Conservation (phyloP, 2,329 filamentous ascomycete genomes). For the Ophiostoma novo-ulmi region DNA sequence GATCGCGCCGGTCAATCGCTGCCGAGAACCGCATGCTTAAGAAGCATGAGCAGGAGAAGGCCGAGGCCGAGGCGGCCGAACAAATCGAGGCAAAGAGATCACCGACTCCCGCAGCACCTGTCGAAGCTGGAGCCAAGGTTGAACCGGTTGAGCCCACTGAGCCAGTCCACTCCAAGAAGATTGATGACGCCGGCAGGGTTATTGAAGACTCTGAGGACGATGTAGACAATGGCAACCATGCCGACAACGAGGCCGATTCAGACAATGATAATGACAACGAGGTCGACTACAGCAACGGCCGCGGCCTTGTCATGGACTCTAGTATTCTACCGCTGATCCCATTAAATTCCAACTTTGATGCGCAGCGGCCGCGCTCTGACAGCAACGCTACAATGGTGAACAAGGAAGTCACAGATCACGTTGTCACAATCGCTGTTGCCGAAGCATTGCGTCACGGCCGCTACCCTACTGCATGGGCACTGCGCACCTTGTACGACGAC, state of each 20-base stretch:
- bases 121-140: not conserved
- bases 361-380: slow-evolving; percentile 25
- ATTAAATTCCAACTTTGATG: not conserved
- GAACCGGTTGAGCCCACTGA: not conserved
- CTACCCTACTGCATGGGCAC: slow-evolving; percentile 58
- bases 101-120: not conserved
- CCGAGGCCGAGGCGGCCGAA: not conserved
- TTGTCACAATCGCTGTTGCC: slow-evolving; percentile 54
- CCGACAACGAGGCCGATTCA: not conserved
- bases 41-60: slow-evolving; percentile 20
- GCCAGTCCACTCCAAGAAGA: not conserved
- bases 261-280: slow-evolving; percentile 8
- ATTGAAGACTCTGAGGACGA: slow-evolving; percentile 12
- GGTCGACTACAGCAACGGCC: not conserved
- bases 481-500: slow-evolving; percentile 57
- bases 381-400: slow-evolving; percentile 32
- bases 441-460: slow-evolving; percentile 52
- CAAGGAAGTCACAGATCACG: slow-evolving; percentile 46
- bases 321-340: slow-evolving; percentile 1
- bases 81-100: not conserved
- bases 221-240: slow-evolving; percentile 13
- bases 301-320: slow-evolving; percentile 11
- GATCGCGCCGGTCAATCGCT: slow-evolving; percentile 22
- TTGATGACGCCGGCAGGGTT: slow-evolving; percentile 5
- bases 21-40: slow-evolving; percentile 23